Base-by-base conservation (phyloP, 345 rosid species). In the Sisymbrium irio region DNA sequence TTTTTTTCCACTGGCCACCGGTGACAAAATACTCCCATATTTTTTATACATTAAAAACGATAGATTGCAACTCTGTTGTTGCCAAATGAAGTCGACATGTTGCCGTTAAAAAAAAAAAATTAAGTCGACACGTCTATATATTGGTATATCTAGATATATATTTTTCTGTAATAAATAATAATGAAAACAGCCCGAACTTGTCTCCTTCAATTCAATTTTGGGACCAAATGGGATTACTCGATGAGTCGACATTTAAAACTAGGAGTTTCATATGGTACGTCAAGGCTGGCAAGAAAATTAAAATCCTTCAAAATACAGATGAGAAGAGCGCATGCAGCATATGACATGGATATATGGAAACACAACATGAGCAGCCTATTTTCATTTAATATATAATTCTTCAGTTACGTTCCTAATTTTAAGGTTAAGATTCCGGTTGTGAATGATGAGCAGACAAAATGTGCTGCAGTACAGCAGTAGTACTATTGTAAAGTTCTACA, bases 371-470 rank as follows among this genome's bases (percentile, higher is more conserved):
- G 15, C 25, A 39, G n/a, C 64, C 17, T 37, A 39, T 60, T 20
- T 39, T 39, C 32, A 37, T 39, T 60, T 60, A 20, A 20, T 20
- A 11, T 19, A 19, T 33, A 30, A 19, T 19, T 59, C 4, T 60
- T 10, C 7, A 19, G 5, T 20, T 50, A 50, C 7, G 3, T 50
- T 60, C 65, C 37, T 42, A 27, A 42, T 42, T 62, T 22, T 9
- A 60, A 27, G 67, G 67, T 62, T 42, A 62, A 15, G 37, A 42
- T 27, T 27, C 25, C n/a, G 37, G 22, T 42, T 27, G 35, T 22
- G 49, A 40, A 27, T 42, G 37, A 44, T 62, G 36, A 22, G 33
- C 37, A 61, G 65, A 61, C 49, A 39, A 62, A 41, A 62, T 62
- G 22, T 40, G 17, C 6, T 35, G 63, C 63, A 15, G 41, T 57